These are phyloP conservation scores for Sporothrix pallida DNA, from an alignment of 2,329 filamentous ascomycete genomes.

Conservation along the genomic window DNA sequence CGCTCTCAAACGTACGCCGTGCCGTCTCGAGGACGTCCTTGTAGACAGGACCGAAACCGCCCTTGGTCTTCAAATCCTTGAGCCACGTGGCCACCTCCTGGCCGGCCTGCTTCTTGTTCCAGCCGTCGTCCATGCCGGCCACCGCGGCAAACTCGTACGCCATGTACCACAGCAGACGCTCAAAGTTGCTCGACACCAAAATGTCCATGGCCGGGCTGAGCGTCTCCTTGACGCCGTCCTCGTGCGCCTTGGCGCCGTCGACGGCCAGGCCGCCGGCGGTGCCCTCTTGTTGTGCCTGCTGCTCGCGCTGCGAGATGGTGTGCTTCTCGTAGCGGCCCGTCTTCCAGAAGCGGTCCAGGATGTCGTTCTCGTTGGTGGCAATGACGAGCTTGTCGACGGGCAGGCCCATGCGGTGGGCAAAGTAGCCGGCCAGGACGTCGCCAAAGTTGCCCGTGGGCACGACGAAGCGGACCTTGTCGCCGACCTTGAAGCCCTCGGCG, in stretches of 20 bases:
- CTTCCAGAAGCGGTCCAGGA: constrained; percentile 93
- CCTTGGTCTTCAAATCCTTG: constrained; percentile 76
- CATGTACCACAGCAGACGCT: constrained; percentile 92
- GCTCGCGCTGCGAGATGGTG: constrained; percentile 43
- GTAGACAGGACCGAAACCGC: constrained; percentile 80
- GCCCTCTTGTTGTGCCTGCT: constrained; percentile 47
- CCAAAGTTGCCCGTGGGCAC: constrained; percentile 96
- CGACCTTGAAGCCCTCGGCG: constrained; percentile 64
- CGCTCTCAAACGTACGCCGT: constrained; percentile 77
- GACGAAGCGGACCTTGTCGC: constrained; percentile 78
- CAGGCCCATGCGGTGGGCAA: constrained; percentile 66
- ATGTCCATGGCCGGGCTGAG: constrained; percentile 98
- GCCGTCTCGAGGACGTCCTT: constrained; percentile 73
- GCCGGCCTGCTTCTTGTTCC: constrained; percentile 72
- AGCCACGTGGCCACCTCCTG: constrained; percentile 82
- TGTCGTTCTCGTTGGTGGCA: constrained; percentile 97
- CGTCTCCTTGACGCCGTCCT: constrained; percentile 80
- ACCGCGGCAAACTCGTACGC: constrained; percentile 68
- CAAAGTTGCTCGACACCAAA: constrained; percentile 93
- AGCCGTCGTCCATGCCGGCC: constrained; percentile 67
- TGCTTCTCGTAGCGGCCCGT: constrained; percentile 90
- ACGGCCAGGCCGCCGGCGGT: constrained; percentile 44
- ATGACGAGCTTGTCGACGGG: constrained; percentile 83
- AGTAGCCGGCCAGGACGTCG: constrained; percentile 91
- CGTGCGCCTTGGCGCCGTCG: constrained; percentile 20